A percentile compares a stretch with the other conserved stretches of the same genome.
Evolutionary conservation across 2,329 filamentous ascomycete genomes (phyloP).

Genomic region (Trichoderma koningiopsis): DNA sequence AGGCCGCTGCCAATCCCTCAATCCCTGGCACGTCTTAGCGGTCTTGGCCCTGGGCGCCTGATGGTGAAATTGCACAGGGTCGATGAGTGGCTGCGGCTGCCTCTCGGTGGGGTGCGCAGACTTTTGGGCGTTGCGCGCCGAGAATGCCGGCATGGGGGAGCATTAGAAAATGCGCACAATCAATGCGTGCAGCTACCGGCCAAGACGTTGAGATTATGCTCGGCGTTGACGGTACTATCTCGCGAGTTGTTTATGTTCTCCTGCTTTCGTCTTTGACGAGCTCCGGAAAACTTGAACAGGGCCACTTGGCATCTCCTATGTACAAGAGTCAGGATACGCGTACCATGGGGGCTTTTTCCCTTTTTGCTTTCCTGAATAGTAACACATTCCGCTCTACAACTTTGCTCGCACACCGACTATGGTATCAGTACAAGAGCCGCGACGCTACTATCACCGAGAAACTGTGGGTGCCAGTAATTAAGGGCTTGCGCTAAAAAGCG

Average conservation of each 20-base stretch:
- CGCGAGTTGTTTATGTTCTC: not conserved
- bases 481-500: constrained; percentile 2
- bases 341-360: not conserved
- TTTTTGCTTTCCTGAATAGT: not conserved
- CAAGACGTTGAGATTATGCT: not conserved
- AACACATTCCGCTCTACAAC: not conserved
- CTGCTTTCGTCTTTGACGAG: not conserved
- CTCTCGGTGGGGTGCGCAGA: constrained; percentile 14
- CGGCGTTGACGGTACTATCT: not conserved
- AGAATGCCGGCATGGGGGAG: constrained; percentile 16
- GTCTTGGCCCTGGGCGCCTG: constrained; percentile 24
- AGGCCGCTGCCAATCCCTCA: constrained; percentile 18
- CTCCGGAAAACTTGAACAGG: not conserved
- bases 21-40: constrained; percentile 27
- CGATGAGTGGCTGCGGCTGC: constrained; percentile 23
- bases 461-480: not conserved
- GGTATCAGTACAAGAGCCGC: not conserved
- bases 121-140: constrained; percentile 6
- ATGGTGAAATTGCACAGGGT: constrained; percentile 26
- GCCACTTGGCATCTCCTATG: constrained; percentile 9
- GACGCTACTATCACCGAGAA: not conserved
- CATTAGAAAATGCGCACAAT: constrained; percentile 16
- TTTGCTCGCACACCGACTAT: not conserved
- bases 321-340: not conserved
- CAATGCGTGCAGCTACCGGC: not conserved